Evolutionary conservation across 2,329 filamentous ascomycete genomes (phyloP), one percentile per base, ranked within the genome.

Genomic region (Dendrostoma leiphaemia): DNA sequence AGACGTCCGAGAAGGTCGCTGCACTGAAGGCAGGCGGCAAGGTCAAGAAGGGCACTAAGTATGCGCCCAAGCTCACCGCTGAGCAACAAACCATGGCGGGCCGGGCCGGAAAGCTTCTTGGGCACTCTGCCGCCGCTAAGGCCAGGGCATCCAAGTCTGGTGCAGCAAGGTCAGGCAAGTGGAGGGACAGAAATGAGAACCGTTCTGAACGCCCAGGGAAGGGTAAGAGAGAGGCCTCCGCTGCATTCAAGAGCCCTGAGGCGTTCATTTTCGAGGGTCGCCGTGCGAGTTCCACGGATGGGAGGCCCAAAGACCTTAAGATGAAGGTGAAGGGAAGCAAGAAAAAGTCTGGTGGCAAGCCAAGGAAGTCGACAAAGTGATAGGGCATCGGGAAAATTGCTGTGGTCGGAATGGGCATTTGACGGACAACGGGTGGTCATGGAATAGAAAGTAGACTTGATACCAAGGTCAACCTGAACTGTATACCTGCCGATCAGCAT

Each of bases 181-280:
- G 48, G 43, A 48, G 38, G 8, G 46, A 49, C 17, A 40, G 52
- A 28, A 43, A 38, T 9, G 52, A 26, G 7, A 55, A 45, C 37
- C 46, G 32, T 24, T 28, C 24, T 15, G 38, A 43, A 28, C 37
- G 28, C 13, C 41, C 29, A 12, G 32, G 48, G 35, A 48, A 51
- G 21, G 52, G 37, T 8, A 51, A 32, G 37, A 54, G 51, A 17
- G 48, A 48, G 17, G 17, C 71, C 73, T 23, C 72, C 79, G 57
- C 45, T 61, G 58, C 51, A n/a, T 67, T 81, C 60, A 81, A 83
- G 70, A 78, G 80, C 1, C 86, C 87, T 0, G 87, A 91, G 69
- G 76, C 78, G 15, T 82, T 92, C 59, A 81, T 92, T n/a, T 92
- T 93, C 63, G 90, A 95, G 69, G 90, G 90, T 0, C 85, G 87